phyloP scores from a whole-genome alignment of 352 stramenopile genomes.

The Globisporangium canariense region DNA sequence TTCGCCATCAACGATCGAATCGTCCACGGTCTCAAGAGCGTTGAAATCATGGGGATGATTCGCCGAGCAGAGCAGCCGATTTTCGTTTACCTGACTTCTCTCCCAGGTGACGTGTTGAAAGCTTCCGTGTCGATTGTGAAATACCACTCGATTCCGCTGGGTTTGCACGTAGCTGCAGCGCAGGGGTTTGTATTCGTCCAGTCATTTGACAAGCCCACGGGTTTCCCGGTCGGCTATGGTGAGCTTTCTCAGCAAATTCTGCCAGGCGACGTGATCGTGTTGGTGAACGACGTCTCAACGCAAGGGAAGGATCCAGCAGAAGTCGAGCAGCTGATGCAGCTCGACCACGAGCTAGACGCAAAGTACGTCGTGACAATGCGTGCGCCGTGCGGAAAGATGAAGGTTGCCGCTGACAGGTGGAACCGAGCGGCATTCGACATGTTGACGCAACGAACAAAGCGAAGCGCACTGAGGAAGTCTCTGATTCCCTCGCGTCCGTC shows the following conservation, averaged over 20 bases:
- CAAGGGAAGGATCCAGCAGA: constrained; percentile 33
- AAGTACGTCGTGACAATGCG: constrained; percentile 41
- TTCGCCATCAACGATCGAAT: constrained; percentile 59
- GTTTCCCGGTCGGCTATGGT: constrained; percentile 36
- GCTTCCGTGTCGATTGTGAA: constrained; percentile 69
- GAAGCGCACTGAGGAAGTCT: constrained; percentile 22
- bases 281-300: constrained; percentile 34
- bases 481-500: constrained; percentile 12
- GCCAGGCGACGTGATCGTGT: constrained; percentile 60
- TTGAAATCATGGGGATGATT: constrained; percentile 37
- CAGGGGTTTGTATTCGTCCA: constrained; percentile 47
- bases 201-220: constrained; percentile 27
- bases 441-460: constrained; percentile 27
- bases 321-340: constrained; percentile 30
- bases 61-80: constrained; percentile 29
- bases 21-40: constrained; percentile 39
- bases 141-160: constrained; percentile 35
- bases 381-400: constrained; percentile 40
- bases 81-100: constrained; percentile 38
- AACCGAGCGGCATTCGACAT: constrained; percentile 25
- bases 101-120: constrained; percentile 48
- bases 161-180: constrained; percentile 31
- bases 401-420: constrained; percentile 24
- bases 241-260: constrained; percentile 63
- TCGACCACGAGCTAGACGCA: constrained; percentile 21